Conservation (phyloP, 176 grass and related monocot species). For the Avena insularis region DNA sequence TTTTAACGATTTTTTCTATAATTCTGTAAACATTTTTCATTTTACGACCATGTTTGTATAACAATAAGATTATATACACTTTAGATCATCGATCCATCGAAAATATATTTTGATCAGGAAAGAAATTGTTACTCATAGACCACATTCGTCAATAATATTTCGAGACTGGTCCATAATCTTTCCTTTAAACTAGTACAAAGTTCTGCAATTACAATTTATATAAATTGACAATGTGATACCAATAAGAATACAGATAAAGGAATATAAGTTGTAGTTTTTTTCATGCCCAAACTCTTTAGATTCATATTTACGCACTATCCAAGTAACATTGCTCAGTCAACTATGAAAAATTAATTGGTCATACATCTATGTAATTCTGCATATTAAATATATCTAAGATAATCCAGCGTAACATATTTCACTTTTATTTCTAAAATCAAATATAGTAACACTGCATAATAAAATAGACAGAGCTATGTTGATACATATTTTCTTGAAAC, state of each 20-base stretch:
- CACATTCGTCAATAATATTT: background rate
- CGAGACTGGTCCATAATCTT: background rate
- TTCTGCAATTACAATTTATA: background rate
- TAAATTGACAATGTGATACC: background rate
- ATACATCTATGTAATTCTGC: constrained; percentile 7
- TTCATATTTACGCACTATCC: constrained; percentile 2
- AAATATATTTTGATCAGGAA: background rate
- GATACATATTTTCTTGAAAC: background rate
- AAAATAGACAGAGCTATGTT: background rate
- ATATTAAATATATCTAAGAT: background rate
- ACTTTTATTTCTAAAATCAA: background rate
- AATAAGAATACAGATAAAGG: background rate
- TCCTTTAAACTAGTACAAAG: background rate
- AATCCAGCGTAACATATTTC: background rate
- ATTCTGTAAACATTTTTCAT: background rate
- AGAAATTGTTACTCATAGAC: background rate
- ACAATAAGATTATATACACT: background rate
- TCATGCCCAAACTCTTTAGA: background rate
- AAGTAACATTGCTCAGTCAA: background rate
- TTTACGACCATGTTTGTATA: background rate
- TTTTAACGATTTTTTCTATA: background rate
- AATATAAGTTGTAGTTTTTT: background rate
- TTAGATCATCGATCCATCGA: background rate
- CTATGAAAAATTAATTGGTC: background rate
- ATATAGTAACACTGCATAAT: background rate